A percentile compares a stretch with the other conserved stretches of the same genome.
phyloP scores from a whole-genome alignment of 306 rosid species.

The Cucurbita ficifolia region DNA sequence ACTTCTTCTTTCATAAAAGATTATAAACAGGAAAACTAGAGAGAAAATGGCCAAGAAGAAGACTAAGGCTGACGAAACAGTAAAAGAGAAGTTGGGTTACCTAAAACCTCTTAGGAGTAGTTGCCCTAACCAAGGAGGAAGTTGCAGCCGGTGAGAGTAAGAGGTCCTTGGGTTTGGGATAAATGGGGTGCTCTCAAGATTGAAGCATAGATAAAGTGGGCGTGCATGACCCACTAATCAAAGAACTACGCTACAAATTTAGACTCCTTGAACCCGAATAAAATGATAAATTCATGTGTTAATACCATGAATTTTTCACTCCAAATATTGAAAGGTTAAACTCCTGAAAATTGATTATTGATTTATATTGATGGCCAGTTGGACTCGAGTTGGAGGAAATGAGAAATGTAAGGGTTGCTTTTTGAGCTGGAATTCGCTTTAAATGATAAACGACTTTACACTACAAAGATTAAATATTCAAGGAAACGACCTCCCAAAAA shows the following conservation, averaged over 20 bases:
- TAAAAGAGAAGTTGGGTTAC: background rate
- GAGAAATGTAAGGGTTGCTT: background rate
- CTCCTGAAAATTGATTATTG: background rate
- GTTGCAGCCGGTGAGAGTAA: background rate
- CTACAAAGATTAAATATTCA: background rate
- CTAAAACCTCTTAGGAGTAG: background rate
- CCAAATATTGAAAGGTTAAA: background rate
- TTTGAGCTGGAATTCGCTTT: background rate
- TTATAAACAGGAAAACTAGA: too few relatives aligned
- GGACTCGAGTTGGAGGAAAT: background rate
- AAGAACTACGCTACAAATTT: background rate
- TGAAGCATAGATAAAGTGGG: background rate
- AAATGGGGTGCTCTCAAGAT: background rate
- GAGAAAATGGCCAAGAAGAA: background rate
- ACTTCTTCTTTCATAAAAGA: background rate
- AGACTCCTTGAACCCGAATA: background rate
- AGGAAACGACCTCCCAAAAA: background rate
- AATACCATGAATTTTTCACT: background rate
- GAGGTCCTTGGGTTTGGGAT: background rate
- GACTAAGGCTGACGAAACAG: background rate
- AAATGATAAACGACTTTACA: background rate
- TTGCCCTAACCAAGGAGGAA: background rate
- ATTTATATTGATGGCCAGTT: background rate
- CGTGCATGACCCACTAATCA: background rate
- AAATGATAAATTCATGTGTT: background rate